Evolutionary conservation across 2,329 filamentous ascomycete genomes (phyloP).

Genomic region (Neurospora sp.): DNA sequence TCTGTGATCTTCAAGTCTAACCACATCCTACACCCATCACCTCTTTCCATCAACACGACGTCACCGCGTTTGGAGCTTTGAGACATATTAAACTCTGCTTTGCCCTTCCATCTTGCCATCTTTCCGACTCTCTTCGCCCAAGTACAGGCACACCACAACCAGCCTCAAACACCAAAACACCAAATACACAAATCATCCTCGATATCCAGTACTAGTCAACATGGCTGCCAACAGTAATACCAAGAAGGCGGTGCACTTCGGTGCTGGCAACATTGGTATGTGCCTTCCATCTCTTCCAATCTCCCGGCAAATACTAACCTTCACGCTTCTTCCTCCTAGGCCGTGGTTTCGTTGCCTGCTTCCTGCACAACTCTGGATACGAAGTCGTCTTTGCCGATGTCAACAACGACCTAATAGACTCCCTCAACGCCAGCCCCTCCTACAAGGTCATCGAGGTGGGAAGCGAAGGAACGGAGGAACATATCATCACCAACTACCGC

Average conservation of each 20-base stretch:
- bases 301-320: not conserved
- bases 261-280: slow-evolving; percentile 72
- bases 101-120: not conserved
- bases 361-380: slow-evolving; percentile 89
- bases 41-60: not conserved
- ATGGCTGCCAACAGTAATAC: slow-evolving; percentile 9
- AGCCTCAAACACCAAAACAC: not conserved
- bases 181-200: not conserved
- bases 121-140: not conserved
- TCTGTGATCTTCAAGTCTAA: slow-evolving; percentile 1
- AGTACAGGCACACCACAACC: not conserved
- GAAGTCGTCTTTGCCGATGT: slow-evolving; percentile 97
- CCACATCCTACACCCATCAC: not conserved
- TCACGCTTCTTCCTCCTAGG: slow-evolving; percentile 25
- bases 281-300: slow-evolving; percentile 2
- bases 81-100: not conserved
- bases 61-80: slow-evolving; percentile 1
- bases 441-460: slow-evolving; percentile 95
- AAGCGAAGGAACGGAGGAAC: slow-evolving; percentile 67
- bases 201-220: not conserved
- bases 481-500: slow-evolving; percentile 87
- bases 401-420: slow-evolving; percentile 70
- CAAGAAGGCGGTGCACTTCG: slow-evolving; percentile 75
- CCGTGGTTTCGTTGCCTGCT: slow-evolving; percentile 80
- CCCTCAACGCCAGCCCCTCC: slow-evolving; percentile 62